Evolutionary conservation across 768 basidiomycete genomes (phyloP).

Genomic region (Leccinum barrowsii): DNA sequence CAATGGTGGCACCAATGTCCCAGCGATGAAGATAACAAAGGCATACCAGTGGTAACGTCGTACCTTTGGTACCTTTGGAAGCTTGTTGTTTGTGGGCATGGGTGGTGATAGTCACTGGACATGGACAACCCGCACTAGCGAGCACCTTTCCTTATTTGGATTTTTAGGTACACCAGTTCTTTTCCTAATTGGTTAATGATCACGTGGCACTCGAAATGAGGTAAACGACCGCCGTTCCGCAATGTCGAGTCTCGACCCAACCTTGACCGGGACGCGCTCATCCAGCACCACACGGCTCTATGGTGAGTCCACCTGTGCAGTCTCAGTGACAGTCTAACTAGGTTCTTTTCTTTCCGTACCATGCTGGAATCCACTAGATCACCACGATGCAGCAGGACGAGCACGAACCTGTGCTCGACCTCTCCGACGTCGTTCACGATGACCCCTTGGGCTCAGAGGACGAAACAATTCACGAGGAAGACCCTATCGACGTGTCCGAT

Average conservation of each 20-base stretch:
- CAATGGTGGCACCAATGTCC: constrained; percentile 88
- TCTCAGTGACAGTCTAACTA: neutral
- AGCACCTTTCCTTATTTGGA: constrained; percentile 7
- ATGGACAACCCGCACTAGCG: constrained; percentile 3
- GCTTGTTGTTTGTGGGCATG: constrained; percentile 42
- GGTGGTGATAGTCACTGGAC: constrained; percentile 1
- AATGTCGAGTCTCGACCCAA: neutral
- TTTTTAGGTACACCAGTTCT: neutral
- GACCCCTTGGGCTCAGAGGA: constrained; percentile 64
- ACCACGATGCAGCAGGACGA: constrained; percentile 50
- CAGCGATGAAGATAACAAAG: constrained; percentile 78
- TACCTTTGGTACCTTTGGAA: constrained; percentile 53
- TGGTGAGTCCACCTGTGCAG: constrained; percentile 10
- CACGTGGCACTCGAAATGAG: constrained; percentile 30
- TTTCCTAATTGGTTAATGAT: constrained; percentile 6
- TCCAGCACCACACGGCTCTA: constrained; percentile 13
- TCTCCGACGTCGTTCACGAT: constrained; percentile 84
- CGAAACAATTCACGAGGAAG: constrained; percentile 31
- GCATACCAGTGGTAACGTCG: constrained; percentile 78
- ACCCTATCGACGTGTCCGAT: constrained; percentile 30
- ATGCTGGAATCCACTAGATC: constrained; percentile 10
- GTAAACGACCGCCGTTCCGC: constrained; percentile 16
- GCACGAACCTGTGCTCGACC: constrained; percentile 59
- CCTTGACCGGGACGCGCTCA: constrained; percentile 22
- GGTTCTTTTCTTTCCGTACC: neutral